These are phyloP conservation scores for Saccharomyces hybrid DNA, from an alignment of 1,139 yeast genomes.

Conservation along the genomic window DNA sequence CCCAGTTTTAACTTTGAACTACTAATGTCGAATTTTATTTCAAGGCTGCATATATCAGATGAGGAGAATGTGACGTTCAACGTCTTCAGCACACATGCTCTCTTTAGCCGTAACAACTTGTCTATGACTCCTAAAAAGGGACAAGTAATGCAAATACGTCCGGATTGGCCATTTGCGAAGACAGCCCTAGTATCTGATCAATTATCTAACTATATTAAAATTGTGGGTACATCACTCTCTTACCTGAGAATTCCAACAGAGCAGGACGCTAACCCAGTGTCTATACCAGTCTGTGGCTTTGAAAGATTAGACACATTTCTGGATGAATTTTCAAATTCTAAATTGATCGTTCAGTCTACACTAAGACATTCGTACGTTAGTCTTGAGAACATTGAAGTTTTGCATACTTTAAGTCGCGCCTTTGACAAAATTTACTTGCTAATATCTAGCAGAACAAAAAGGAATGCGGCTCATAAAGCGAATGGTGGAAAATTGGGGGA, in stretches of 20 bases:
- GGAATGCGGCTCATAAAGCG: background rate
- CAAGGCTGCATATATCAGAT: conserved; percentile 17
- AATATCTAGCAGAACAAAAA: background rate
- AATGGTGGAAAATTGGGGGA: background rate
- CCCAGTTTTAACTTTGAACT: conserved; percentile 21
- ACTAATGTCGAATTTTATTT: conserved; percentile 20
- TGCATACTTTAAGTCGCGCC: conserved; percentile 15
- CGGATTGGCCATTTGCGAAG: conserved; percentile 10
- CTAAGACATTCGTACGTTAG: conserved; percentile 22
- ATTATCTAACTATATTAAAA: conserved; percentile 14
- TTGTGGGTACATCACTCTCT: conserved; percentile 13
- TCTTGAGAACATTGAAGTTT: conserved; percentile 19
- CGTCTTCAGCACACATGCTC: conserved; percentile 18
- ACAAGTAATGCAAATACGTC: background rate
- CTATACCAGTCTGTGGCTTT: conserved; percentile 24
- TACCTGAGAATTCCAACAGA: conserved; percentile 9
- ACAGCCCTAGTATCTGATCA: conserved; percentile 8
- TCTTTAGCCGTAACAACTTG: conserved; percentile 12
- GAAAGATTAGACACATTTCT: conserved; percentile 26
- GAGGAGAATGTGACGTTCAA: conserved; percentile 18
- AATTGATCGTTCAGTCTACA: conserved; percentile 19
- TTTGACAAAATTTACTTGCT: background rate
- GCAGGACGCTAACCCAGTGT: conserved; percentile 7
- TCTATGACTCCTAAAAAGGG: background rate
- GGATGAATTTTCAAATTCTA: conserved; percentile 13